Evolutionary conservation across 768 basidiomycete species (phyloP).

Genomic region (Lactarius sp.): DNA sequence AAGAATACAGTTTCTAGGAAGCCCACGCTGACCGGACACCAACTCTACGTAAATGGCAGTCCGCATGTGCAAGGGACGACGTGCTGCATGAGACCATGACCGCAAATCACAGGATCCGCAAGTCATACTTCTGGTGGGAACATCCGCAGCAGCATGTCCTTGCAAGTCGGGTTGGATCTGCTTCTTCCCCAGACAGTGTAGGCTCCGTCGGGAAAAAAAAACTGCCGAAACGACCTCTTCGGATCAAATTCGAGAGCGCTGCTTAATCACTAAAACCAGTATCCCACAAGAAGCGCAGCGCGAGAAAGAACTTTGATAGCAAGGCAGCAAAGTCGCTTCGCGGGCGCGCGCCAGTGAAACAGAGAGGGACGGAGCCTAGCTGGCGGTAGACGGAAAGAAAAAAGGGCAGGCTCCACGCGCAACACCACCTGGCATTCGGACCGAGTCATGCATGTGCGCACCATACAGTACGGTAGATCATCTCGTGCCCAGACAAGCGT

Average conservation of each 20-base stretch:
- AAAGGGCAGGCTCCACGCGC: background rate
- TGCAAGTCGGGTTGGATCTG: background rate
- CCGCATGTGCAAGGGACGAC: constrained; percentile 8
- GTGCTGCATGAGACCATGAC: background rate
- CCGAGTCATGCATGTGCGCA: background rate
- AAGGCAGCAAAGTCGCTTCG: constrained; percentile 1
- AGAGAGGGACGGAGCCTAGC: background rate
- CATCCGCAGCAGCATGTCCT: background rate
- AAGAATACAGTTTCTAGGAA: background rate
- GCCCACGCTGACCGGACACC: constrained; percentile 1
- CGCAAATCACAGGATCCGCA: background rate
- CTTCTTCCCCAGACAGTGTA: background rate
- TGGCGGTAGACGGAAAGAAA: background rate
- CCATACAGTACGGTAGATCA: background rate
- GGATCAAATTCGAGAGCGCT: background rate
- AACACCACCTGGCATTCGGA: background rate
- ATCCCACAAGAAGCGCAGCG: background rate
- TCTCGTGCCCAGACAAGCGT: background rate
- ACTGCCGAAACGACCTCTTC: background rate
- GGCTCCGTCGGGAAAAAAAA: background rate
- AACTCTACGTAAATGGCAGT: constrained; percentile 11
- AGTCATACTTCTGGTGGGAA: background rate
- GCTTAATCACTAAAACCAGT: background rate
- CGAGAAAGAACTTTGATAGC: background rate
- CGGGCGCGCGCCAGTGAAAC: background rate